Base-by-base conservation (phyloP, 352 stramenopile genomes). In the Phytophthora tentaculata region DNA sequence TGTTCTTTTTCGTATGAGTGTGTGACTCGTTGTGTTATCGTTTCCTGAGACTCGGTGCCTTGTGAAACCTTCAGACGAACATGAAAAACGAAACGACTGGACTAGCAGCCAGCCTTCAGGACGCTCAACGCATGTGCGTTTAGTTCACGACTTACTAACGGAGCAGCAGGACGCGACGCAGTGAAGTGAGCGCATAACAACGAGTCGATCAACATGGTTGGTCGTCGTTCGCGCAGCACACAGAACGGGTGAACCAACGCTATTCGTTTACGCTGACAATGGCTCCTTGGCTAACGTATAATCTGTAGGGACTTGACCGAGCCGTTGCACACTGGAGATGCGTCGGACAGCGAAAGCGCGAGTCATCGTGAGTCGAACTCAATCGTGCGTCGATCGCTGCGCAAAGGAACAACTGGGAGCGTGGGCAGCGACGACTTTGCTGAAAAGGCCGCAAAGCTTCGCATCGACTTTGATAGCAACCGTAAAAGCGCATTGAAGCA, bases 381-480 rank as follows among this genome's bases (percentile, higher is more conserved):
- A 9, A 47, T 76, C 2, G 29, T 72, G 17, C 57, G 56, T 24
- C 52, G 68, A 53, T 70, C 73, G n/a, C 65, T 69, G 53, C 64
- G 69, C 20, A 77, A 19, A 54, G 64, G 60, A 32, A 76, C 69
- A 1, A 37, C 41, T 23, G 57, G 55, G 8, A 77, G 69, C n/a
- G 64, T 77, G 47, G 50, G 64, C 16, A 77, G 69, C 26, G 69
- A 77, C 4, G 69, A 77, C 20, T 77, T 77, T 48, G 59, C 64
- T 23, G 69, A 76, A 9, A 76, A 76, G 19, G 48, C 58, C 16
- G 69, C 61, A 19, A 78, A 75, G 24, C 19, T 78, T 12, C 71
- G 66, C 10, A 78, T 78, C 45, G 66, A 66, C n/a, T 68, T 78
- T n/a, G 55, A 74, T 12, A 53, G 54, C 7, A 26, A 26, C 17